Evolutionary conservation across 2,329 filamentous ascomycete genomes (phyloP).

Genomic region (Aureobasidium mangrovei): DNA sequence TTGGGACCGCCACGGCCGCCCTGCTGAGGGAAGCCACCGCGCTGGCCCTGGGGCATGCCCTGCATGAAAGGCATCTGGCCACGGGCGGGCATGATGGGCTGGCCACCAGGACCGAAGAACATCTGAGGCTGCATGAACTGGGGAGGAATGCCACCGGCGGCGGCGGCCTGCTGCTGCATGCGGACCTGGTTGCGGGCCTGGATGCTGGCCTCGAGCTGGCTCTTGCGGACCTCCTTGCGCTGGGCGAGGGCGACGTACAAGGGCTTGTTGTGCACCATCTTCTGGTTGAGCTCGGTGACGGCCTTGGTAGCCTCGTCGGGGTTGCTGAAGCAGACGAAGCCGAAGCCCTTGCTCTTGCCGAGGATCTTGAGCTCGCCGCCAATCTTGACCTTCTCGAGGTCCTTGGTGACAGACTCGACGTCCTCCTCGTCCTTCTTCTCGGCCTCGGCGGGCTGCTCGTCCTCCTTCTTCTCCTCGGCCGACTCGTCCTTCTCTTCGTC

Average conservation of each 20-base stretch:
- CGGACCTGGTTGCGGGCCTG: conserved; percentile 97
- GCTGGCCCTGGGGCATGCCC: conserved; percentile 60
- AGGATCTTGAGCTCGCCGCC: conserved; percentile 57
- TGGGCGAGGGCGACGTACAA: conserved; percentile 96
- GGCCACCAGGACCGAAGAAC: conserved; percentile 78
- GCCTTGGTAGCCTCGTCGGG: conserved; percentile 98
- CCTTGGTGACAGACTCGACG: conserved; percentile 41
- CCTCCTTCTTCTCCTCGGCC: conserved; percentile 44
- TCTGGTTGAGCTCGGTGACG: conserved; percentile 98
- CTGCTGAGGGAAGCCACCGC: conserved; percentile 79
- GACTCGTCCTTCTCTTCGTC: conserved; percentile 40
- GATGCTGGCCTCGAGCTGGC: conserved; percentile 96
- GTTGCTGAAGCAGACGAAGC: conserved; percentile 99
- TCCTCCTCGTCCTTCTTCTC: conserved; percentile 45
- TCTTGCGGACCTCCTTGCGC: conserved; percentile 99
- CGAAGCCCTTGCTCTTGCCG: conserved; percentile 99
- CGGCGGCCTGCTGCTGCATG: conserved; percentile 93
- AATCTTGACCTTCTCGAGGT: conserved; percentile 45
- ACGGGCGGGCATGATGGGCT: conserved; percentile 53
- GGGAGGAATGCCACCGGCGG: conserved; percentile 69
- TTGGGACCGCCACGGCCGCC: conserved; percentile 74
- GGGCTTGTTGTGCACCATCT: conserved; percentile 95
- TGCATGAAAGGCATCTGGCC: conserved; percentile 55
- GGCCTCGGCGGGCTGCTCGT: conserved; percentile 49
- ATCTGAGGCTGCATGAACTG: conserved; percentile 73